Conservation (phyloP, 257 asterid genomes). For the Solanum bulbocastanum region DNA sequence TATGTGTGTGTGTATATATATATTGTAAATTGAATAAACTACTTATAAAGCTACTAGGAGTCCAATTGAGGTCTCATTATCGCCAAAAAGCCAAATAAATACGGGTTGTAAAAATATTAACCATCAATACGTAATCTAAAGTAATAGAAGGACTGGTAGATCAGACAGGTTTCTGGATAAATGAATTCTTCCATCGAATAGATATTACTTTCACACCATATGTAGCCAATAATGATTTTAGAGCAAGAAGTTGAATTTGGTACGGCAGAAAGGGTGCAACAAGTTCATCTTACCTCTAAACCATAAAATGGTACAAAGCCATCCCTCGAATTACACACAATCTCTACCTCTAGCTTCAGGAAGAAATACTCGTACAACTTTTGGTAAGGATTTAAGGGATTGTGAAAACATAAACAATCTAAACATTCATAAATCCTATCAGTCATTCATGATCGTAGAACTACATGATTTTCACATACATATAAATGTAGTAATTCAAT, state of each 20-base stretch:
- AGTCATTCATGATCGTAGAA: too few species aligned
- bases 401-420: too few species aligned
- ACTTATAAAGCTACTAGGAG: not conserved
- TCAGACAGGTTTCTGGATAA: not conserved
- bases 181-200: not conserved
- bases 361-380: not conserved
- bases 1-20: too few species aligned
- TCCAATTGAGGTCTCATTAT: not conserved
- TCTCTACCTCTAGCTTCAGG: not conserved
- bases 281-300: not conserved
- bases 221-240: not conserved
- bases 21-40: too few species aligned
- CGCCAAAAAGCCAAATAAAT: not conserved
- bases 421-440: too few species aligned
- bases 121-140: not conserved
- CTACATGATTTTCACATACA: too few species aligned
- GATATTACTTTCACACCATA: not conserved
- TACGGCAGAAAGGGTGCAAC: not conserved
- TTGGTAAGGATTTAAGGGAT: not conserved
- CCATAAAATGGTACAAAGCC: not conserved
- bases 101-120: not conserved
- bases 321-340: not conserved
- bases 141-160: not conserved
- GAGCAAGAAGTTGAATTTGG: not conserved
- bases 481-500: too few species aligned